Percentiles rank a stretch among this genome's conserved stretches.
Conservation (phyloP, 2,329 filamentous ascomycete species). For the Fusarium duplospermum region DNA sequence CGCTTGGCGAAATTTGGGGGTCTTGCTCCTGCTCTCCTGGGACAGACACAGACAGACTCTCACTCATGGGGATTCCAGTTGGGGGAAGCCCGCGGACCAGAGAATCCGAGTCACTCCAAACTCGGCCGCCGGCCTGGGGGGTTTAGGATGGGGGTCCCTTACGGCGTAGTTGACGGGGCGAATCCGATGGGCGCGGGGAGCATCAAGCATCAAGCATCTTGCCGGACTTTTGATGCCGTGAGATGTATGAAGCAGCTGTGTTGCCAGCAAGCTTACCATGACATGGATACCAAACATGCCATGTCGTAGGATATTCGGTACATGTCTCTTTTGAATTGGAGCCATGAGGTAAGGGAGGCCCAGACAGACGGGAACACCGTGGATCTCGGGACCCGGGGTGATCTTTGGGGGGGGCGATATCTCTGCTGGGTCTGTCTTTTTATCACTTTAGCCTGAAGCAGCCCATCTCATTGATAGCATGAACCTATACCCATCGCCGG, state of each 20-base stretch:
- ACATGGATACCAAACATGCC: slow-evolving; percentile 34
- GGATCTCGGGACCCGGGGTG: slow-evolving; percentile 34
- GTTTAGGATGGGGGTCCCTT: neutral
- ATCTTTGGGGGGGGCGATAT: slow-evolving; percentile 21
- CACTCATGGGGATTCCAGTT: neutral
- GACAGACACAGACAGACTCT: neutral
- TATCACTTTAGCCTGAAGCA: slow-evolving; percentile 27
- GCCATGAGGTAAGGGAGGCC: slow-evolving; percentile 20
- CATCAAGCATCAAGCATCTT: slow-evolving; percentile 25
- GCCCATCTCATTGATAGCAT: slow-evolving; percentile 30
- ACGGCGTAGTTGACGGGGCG: slow-evolving; percentile 8
- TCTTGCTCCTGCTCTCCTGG: slow-evolving; percentile 8
- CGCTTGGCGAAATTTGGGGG: slow-evolving; percentile 28
- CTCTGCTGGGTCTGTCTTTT: slow-evolving; percentile 17
- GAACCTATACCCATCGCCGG: slow-evolving; percentile 29
- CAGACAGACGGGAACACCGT: slow-evolving; percentile 27
- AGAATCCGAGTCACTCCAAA: slow-evolving; percentile 32
- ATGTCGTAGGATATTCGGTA: slow-evolving; percentile 30
- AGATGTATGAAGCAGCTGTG: slow-evolving; percentile 2
- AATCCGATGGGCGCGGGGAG: slow-evolving; percentile 37
- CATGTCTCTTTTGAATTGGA: slow-evolving; percentile 10
- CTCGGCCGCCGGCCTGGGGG: slow-evolving; percentile 18
- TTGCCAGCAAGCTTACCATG: slow-evolving; percentile 20
- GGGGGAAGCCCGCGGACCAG: slow-evolving; percentile 22
- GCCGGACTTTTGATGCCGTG: slow-evolving; percentile 29